These are phyloP conservation scores for Phanerochaete carnosa DNA, from an alignment of 768 basidiomycete genomes.

Conservation along the genomic window DNA sequence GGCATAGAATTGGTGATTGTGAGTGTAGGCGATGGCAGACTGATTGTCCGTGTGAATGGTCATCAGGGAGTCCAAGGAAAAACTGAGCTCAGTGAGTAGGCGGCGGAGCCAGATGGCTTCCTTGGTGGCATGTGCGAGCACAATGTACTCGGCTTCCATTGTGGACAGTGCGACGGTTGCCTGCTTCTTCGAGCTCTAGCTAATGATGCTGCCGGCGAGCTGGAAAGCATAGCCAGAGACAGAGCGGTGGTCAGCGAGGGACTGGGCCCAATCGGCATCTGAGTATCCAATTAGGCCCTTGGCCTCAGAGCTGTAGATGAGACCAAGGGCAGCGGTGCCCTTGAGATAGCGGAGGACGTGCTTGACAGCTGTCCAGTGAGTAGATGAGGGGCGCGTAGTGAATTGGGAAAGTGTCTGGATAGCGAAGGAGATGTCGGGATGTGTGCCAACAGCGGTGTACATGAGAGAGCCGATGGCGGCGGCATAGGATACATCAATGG, in stretches of 20 bases:
- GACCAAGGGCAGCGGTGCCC: conserved; percentile 26
- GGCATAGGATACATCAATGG: conserved; percentile 14
- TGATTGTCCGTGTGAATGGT: conserved; percentile 34
- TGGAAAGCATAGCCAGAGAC: conserved; percentile 36
- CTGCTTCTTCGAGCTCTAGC: conserved; percentile 38
- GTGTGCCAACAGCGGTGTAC: conserved; percentile 28
- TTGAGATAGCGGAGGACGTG: conserved; percentile 34
- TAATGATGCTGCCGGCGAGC: conserved; percentile 32
- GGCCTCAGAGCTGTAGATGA: conserved; percentile 24
- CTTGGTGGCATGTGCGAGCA: conserved; percentile 27
- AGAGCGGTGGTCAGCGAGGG: conserved; percentile 24
- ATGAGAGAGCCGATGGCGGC: conserved; percentile 24
- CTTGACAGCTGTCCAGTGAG: conserved; percentile 37
- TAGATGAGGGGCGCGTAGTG: conserved; percentile 18
- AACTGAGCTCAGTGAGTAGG: conserved; percentile 27
- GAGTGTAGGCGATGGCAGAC: conserved; percentile 28
- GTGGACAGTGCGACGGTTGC: conserved; percentile 36
- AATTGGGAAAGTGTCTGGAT: conserved; percentile 24
- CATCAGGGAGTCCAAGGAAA: conserved; percentile 15
- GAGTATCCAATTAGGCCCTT: conserved; percentile 29
- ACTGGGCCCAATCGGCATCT: conserved; percentile 23
- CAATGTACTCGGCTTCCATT: conserved; percentile 39
- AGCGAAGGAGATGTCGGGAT: conserved; percentile 31
- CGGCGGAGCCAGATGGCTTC: conserved; percentile 32
- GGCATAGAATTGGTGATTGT: conserved; percentile 27